Conservation (phyloP, 495 filamentous ascomycete species). For the Daldinia vernicosa region DNA sequence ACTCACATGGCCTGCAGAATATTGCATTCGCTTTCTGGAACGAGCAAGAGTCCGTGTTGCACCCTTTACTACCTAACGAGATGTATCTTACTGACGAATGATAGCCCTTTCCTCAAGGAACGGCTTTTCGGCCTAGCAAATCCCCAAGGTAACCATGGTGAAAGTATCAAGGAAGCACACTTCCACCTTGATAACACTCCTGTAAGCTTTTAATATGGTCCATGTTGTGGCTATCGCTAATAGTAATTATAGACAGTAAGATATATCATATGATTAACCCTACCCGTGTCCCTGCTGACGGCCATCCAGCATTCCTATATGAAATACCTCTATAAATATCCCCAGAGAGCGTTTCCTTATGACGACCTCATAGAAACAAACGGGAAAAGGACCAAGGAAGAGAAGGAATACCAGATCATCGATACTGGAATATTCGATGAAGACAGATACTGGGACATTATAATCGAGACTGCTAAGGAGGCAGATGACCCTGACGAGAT, state of each 20-base stretch:
- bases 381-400: constrained; percentile 73
- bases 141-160: constrained; percentile 94
- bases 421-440: constrained; percentile 95
- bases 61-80: neutral
- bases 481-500: constrained; percentile 87
- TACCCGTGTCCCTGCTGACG: constrained; percentile 21
- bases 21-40: constrained; percentile 98
- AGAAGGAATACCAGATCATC: constrained; percentile 88
- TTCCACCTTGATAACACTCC: constrained; percentile 97
- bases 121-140: constrained; percentile 93
- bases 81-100: constrained; percentile 21
- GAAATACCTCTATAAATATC: constrained; percentile 98
- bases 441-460: constrained; percentile 94
- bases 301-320: constrained; percentile 87
- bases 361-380: constrained; percentile 86
- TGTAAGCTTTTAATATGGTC: constrained; percentile 45
- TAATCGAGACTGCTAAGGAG: constrained; percentile 96
- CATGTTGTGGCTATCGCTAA: constrained; percentile 33
- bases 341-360: constrained; percentile 90
- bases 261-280: constrained; percentile 12
- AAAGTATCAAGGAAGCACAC: constrained; percentile 94
- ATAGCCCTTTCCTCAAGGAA: constrained; percentile 90
- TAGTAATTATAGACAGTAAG: constrained; percentile 55
- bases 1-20: constrained; percentile 88
- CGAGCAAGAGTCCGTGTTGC: constrained; percentile 78